phyloP scores from a whole-genome alignment of 2,329 filamentous ascomycete genomes.

The Albifimbria verrucaria region DNA sequence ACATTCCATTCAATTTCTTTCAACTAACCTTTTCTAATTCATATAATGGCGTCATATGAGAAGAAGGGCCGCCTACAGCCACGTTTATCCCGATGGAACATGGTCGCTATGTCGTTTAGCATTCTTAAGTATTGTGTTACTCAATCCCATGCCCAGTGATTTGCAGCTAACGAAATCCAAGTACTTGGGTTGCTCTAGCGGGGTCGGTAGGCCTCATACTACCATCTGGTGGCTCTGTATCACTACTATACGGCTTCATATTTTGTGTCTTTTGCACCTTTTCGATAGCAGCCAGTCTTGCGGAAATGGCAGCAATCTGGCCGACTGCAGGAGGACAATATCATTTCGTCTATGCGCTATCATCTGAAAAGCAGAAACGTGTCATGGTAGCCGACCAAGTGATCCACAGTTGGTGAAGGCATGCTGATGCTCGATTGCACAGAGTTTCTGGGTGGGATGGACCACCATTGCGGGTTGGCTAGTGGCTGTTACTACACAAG shows the following conservation, averaged over 20 bases:
- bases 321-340: slow-evolving; percentile 45
- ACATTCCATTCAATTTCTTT: too few relatives aligned
- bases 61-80: slow-evolving; percentile 28
- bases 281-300: slow-evolving; percentile 37
- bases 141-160: fast-evolving
- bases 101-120: slow-evolving; percentile 41
- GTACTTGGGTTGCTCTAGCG: slow-evolving; percentile 31
- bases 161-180: slow-evolving; percentile 8
- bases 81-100: slow-evolving; percentile 35
- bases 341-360: slow-evolving; percentile 40
- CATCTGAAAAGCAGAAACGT: slow-evolving; percentile 34
- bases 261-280: slow-evolving; percentile 44
- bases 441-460: slow-evolving; percentile 43
- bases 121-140: slow-evolving; percentile 31
- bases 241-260: slow-evolving; percentile 42
- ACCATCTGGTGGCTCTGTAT: slow-evolving; percentile 37
- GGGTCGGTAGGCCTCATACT: slow-evolving; percentile 39
- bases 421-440: background rate
- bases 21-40: too few relatives aligned
- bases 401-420: fast-evolving
- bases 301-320: slow-evolving; percentile 41
- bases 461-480: slow-evolving; percentile 45
- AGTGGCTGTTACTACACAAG: slow-evolving; percentile 38
- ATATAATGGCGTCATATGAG: background rate
- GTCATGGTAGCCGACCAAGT: slow-evolving; percentile 23